A percentile compares a stretch with the other conserved stretches of the same genome.
Conservation (phyloP, 768 basidiomycete genomes). For the Mrakia gelida region DNA sequence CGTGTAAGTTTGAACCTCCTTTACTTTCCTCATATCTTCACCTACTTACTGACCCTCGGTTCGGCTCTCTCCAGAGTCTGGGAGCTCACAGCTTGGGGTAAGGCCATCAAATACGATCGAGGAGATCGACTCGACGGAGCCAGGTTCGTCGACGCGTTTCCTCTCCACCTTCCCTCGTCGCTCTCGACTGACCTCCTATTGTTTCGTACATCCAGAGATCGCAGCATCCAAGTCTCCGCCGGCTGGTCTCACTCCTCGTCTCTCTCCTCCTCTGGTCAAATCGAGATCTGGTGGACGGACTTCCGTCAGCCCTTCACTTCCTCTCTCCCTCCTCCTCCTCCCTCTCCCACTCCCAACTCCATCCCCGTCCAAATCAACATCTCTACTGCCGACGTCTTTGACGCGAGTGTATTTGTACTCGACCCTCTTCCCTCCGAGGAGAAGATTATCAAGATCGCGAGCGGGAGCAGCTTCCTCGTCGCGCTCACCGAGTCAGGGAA, state of each 20-base stretch:
- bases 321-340: neutral
- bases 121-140: neutral
- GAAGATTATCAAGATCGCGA: slow-evolving; percentile 73
- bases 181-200: neutral
- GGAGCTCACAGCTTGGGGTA: slow-evolving; percentile 30
- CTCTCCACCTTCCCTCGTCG: neutral
- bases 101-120: slow-evolving; percentile 3
- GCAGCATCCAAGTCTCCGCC: slow-evolving; percentile 15
- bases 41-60: neutral
- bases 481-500: slow-evolving; percentile 77
- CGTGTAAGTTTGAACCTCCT: neutral
- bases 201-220: neutral
- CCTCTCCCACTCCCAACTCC: neutral
- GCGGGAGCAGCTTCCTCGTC: slow-evolving; percentile 64
- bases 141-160: neutral
- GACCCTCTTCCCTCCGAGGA: neutral
- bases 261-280: neutral
- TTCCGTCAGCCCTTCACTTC: neutral
- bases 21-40: neutral
- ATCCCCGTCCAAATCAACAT: slow-evolving; percentile 1
- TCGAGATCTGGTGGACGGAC: slow-evolving; percentile 18
- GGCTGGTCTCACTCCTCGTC: slow-evolving; percentile 19
- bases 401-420: neutral
- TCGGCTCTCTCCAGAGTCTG: slow-evolving; percentile 7
- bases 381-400: neutral